Evolutionary conservation across 257 asterid species (phyloP).

Genomic region (Ilex asprella): DNA sequence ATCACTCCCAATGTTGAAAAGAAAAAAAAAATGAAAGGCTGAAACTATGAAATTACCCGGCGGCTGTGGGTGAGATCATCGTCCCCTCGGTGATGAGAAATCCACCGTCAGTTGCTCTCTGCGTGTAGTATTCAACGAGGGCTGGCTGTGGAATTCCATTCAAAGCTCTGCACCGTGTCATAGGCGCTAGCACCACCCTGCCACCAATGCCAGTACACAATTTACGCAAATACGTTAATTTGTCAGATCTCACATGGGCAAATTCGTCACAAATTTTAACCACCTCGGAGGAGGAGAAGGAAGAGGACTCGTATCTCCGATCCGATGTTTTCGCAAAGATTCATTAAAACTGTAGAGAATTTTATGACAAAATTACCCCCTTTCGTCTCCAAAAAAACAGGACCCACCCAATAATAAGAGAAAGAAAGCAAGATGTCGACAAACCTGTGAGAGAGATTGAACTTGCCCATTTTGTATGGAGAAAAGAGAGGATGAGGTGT

Average conservation of each 20-base stretch:
- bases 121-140: constrained; percentile 63
- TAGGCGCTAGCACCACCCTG: constrained; percentile 92
- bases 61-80: constrained; percentile 74
- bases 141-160: constrained; percentile 57
- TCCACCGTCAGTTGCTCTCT: constrained; percentile 83
- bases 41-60: constrained; percentile 57
- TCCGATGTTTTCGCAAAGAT: neutral
- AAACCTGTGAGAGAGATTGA: constrained; percentile 83
- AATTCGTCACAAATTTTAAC: neutral
- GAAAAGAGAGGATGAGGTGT: constrained; percentile 52
- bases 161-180: constrained; percentile 91
- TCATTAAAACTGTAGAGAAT: neutral
- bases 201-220: neutral
- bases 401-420: neutral
- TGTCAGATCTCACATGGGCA: neutral
- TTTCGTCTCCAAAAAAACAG: neutral
- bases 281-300: neutral
- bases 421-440: neutral
- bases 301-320: neutral
- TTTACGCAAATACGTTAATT: neutral
- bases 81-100: constrained; percentile 95
- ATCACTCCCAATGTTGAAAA: too few species aligned
- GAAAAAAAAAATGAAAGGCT: too few species aligned
- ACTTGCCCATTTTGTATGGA: constrained; percentile 76
- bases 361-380: too few species aligned